phyloP scores from a whole-genome alignment of 345 rosid species.

The Corchorus capsularis region DNA sequence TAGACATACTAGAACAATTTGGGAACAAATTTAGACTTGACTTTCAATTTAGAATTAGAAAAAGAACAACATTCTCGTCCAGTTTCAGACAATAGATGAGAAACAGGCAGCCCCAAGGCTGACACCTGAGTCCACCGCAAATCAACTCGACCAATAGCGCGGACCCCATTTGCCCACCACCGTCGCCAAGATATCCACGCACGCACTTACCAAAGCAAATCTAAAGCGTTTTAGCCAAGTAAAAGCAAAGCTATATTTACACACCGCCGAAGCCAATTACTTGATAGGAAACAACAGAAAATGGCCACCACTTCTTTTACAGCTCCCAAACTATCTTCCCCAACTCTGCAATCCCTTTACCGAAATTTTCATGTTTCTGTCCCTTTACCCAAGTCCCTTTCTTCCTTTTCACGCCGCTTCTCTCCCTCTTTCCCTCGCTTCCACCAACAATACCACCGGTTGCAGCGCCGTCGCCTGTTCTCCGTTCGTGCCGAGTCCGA shows the following conservation, averaged over 20 bases:
- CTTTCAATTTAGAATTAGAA: neutral
- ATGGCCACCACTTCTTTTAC: slow-evolving; percentile 51
- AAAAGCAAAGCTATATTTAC: slow-evolving; percentile 10
- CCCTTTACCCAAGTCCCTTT: slow-evolving; percentile 40
- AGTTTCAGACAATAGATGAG: neutral
- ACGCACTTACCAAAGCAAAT: too few relatives aligned
- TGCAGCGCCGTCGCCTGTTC: slow-evolving; percentile 38
- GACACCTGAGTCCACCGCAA: neutral
- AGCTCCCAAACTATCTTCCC: slow-evolving; percentile 66
- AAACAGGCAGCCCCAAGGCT: neutral
- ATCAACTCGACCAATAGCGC: neutral
- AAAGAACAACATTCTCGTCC: too few relatives aligned
- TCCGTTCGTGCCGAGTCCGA: slow-evolving; percentile 50
- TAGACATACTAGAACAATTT: neutral
- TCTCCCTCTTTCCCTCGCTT: slow-evolving; percentile 28
- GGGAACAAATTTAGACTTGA: neutral
- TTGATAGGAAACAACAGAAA: neutral
- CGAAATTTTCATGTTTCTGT: slow-evolving; percentile 37
- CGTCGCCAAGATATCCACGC: neutral
- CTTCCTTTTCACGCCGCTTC: slow-evolving; percentile 26
- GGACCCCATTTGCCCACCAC: neutral
- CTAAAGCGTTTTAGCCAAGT: too few relatives aligned
- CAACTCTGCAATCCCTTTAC: slow-evolving; percentile 49
- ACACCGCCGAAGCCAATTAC: neutral
- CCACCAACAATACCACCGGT: slow-evolving; percentile 26